These are phyloP conservation scores for Moringa oleifera DNA, from an alignment of 345 rosid species.

Conservation along the genomic window DNA sequence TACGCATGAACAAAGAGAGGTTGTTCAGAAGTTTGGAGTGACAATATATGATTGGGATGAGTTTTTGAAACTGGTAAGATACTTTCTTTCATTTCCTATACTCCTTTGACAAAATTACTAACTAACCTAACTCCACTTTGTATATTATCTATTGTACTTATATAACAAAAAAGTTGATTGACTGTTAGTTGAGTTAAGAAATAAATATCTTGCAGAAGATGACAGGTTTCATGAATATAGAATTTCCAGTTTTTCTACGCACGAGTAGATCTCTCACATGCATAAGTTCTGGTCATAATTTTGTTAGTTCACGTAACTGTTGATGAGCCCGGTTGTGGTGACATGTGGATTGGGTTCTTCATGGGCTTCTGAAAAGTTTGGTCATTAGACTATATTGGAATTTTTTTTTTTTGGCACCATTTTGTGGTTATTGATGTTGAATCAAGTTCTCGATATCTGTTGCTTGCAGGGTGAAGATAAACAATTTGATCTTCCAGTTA, in stretches of 20 bases:
- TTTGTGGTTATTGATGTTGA: constrained; percentile 9
- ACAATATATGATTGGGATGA: constrained; percentile 75
- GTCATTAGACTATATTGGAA: not conserved
- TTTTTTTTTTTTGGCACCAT: too few relatives aligned
- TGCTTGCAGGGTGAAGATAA: constrained; percentile 58
- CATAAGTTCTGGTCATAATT: constrained; percentile 6
- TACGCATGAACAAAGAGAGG: constrained; percentile 54
- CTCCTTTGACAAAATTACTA: not conserved
- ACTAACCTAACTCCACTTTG: too few relatives aligned
- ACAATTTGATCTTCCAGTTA: constrained; percentile 74
- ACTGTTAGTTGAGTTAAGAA: constrained; percentile 6
- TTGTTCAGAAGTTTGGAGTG: constrained; percentile 54
- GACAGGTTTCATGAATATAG: not conserved
- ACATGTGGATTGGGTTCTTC: not conserved
- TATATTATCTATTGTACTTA: too few relatives aligned
- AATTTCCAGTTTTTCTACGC: not conserved
- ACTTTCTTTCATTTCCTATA: not conserved
- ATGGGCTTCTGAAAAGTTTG: not conserved
- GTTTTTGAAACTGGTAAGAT: constrained; percentile 64
- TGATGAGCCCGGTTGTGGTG: not conserved
- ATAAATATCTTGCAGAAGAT: not conserved
- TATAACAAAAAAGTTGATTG: not conserved
- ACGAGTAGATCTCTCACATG: not conserved
- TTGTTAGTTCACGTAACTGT: not conserved
- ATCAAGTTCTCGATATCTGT: constrained; percentile 13